A percentile compares a stretch with the other conserved stretches of the same genome.
Conservation (phyloP, 192 early-diverging fungal genomes). For the Mortierella claussenii region DNA sequence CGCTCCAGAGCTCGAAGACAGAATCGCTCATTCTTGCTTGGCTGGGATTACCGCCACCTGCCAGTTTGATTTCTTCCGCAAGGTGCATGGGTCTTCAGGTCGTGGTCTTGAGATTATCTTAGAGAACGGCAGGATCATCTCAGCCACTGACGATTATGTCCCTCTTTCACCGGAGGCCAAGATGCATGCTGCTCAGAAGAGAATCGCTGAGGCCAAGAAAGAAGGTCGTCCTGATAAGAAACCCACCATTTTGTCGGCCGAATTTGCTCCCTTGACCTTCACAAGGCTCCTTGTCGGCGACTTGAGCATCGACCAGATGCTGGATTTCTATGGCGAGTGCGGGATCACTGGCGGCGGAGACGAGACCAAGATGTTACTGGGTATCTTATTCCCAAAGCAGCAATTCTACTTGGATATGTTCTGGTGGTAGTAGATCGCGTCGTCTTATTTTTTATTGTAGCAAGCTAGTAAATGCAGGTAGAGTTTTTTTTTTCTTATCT, state of each 20-base stretch:
- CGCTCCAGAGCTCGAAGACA: slow-evolving; percentile 21
- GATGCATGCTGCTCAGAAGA: slow-evolving; percentile 7
- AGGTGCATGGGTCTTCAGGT: slow-evolving; percentile 12
- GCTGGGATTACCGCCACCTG: slow-evolving; percentile 19
- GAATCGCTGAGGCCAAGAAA: slow-evolving; percentile 17
- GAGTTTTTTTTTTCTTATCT: no score
- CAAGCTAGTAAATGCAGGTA: no score
- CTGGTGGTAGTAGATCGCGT: slow-evolving; percentile 29
- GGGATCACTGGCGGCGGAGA: background rate
- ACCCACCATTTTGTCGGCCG: background rate
- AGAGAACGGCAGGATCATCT: slow-evolving; percentile 22
- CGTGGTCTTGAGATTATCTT: slow-evolving; percentile 29
- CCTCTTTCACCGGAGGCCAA: slow-evolving; percentile 2
- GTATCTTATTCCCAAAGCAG: slow-evolving; percentile 37
- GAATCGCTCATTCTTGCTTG: slow-evolving; percentile 23
- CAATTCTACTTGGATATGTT: slow-evolving; percentile 20
- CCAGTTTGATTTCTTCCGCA: slow-evolving; percentile 29
- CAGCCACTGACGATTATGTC: slow-evolving; percentile 19
- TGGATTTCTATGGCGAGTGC: slow-evolving; percentile 20
- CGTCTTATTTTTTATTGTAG: no score
- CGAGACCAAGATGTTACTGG: slow-evolving; percentile 21
- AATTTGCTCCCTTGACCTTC: slow-evolving; percentile 29
- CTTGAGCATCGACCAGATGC: slow-evolving; percentile 24
- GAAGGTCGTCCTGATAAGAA: slow-evolving; percentile 20
- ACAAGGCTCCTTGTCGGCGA: slow-evolving; percentile 27